These are phyloP conservation scores for Xylaria sp. DNA, from an alignment of 2,329 filamentous ascomycete genomes.

Conservation along the genomic window DNA sequence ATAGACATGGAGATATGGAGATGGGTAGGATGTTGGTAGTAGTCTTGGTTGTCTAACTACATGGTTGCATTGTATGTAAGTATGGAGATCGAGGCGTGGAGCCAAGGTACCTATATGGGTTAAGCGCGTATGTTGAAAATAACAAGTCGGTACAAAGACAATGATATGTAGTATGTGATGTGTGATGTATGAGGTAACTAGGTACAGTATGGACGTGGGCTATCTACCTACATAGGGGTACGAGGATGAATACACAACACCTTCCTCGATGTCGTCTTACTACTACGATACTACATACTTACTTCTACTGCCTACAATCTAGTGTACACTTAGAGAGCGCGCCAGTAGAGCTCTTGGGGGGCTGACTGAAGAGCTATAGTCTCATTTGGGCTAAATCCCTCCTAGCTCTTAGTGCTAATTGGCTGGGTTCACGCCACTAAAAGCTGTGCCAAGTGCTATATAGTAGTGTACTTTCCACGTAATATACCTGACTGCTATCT, in stretches of 20 bases:
- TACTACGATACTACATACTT: neutral
- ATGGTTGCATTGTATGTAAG: neutral
- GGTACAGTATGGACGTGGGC: neutral
- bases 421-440: constrained; percentile 2
- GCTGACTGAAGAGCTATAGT: neutral
- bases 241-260: too few species aligned
- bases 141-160: neutral
- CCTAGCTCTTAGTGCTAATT: constrained; percentile 1
- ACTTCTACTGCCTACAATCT: neutral
- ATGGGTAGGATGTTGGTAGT: neutral
- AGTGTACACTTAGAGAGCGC: neutral
- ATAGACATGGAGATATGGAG: constrained; percentile 2
- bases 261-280: constrained; percentile 10
- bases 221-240: neutral
- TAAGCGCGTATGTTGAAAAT: too few species aligned
- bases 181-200: neutral
- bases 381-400: constrained; percentile 21
- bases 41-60: neutral
- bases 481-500: neutral
- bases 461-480: neutral
- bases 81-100: constrained; percentile 1
- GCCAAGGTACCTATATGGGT: neutral
- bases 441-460: neutral
- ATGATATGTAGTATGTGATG: too few species aligned
- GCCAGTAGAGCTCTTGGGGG: neutral